These are phyloP conservation scores for Crithidia expoeki DNA, from an alignment of 208 protist genomes.

Conservation along the genomic window DNA sequence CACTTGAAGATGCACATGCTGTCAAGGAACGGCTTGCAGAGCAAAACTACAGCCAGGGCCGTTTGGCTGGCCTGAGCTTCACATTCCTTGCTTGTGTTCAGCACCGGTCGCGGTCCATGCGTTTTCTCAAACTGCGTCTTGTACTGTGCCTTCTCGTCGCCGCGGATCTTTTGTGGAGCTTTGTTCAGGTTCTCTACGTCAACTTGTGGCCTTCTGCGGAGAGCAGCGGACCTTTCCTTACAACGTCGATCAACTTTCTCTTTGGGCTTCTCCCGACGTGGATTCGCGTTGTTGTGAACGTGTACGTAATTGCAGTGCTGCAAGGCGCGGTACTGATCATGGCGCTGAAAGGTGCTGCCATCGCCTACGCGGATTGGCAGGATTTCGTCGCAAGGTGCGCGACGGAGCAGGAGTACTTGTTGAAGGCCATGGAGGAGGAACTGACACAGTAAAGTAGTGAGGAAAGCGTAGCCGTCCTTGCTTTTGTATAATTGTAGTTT, in stretches of 20 bases:
- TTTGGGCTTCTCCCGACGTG: constrained; percentile 21
- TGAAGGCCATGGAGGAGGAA: constrained; percentile 5
- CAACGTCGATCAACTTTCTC: background rate
- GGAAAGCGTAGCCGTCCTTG: background rate
- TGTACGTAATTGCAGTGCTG: constrained; percentile 18
- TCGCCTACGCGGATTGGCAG: constrained; percentile 28
- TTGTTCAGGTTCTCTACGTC: constrained; percentile 16
- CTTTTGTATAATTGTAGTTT: background rate
- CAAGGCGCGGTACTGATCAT: constrained; percentile 22
- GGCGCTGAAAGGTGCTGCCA: constrained; percentile 25
- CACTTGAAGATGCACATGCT: background rate
- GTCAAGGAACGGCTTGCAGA: background rate
- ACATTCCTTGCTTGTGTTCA: constrained; percentile 12
- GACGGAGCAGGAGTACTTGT: constrained; percentile 26
- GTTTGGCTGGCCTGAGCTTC: constrained; percentile 15
- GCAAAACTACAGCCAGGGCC: constrained; percentile 7
- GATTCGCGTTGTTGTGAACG: constrained; percentile 16
- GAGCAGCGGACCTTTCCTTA: background rate
- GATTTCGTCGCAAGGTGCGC: constrained; percentile 26
- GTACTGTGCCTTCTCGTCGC: constrained; percentile 38
- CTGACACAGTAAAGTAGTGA: too few species aligned
- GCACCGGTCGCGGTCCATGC: constrained; percentile 28
- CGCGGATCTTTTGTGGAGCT: constrained; percentile 22
- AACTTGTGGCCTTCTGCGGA: background rate
- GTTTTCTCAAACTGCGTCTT: constrained; percentile 39